These are phyloP conservation scores for Ustilago tritici DNA, from an alignment of 1,284 basidiomycete species.

Conservation along the genomic window DNA sequence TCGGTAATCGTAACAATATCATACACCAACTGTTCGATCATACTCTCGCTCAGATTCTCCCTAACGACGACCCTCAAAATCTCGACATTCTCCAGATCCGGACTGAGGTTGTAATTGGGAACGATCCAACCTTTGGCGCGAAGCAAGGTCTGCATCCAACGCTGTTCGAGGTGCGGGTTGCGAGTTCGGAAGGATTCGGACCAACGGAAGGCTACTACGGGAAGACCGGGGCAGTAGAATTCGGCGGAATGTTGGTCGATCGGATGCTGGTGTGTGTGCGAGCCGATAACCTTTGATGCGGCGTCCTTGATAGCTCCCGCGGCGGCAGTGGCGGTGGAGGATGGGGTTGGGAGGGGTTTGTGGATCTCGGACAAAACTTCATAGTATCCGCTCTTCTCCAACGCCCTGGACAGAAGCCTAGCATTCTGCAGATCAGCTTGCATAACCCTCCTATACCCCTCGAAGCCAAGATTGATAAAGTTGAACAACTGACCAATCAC, in stretches of 20 bases:
- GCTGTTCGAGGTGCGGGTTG: conserved; percentile 75
- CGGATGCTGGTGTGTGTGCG: neutral
- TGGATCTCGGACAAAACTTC: conserved; percentile 73
- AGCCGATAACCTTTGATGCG: conserved; percentile 70
- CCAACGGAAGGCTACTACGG: conserved; percentile 90
- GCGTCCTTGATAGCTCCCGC: conserved; percentile 60
- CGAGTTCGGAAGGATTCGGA: conserved; percentile 74
- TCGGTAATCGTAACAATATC: conserved; percentile 65
- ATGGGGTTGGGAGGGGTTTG: conserved; percentile 38
- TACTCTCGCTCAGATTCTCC: conserved; percentile 61
- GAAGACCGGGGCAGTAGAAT: conserved; percentile 82
- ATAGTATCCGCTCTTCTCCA: conserved; percentile 84
- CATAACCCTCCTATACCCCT: conserved; percentile 73
- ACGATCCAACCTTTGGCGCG: conserved; percentile 80
- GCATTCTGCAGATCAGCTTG: conserved; percentile 79
- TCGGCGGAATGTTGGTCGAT: conserved; percentile 70
- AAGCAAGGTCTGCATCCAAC: conserved; percentile 86
- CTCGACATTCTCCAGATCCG: conserved; percentile 56
- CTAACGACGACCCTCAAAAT: conserved; percentile 67
- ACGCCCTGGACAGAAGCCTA: conserved; percentile 83
- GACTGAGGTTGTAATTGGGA: conserved; percentile 65
- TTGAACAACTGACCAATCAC: conserved; percentile 95
- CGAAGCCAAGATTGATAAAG: conserved; percentile 68
- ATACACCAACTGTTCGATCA: conserved; percentile 66
- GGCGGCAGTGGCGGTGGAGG: conserved; percentile 3